A percentile compares a stretch with the other conserved stretches of the same genome.
Evolutionary conservation across 768 basidiomycete genomes (phyloP).

Genomic region (Termitomyces sp.): DNA sequence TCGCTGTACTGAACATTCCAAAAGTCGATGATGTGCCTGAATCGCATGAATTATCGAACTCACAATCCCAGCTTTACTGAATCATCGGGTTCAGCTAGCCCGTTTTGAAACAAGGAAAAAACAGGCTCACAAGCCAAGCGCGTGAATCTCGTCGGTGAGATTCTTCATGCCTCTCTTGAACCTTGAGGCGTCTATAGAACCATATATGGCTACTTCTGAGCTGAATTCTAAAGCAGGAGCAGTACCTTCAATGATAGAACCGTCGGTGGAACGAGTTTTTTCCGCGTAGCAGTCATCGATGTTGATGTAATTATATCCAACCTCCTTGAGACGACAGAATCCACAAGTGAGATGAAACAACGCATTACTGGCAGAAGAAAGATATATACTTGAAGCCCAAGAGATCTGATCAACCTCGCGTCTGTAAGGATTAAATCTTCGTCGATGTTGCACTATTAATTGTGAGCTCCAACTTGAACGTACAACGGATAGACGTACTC

Average conservation of each 20-base stretch:
- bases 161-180: conserved; percentile 56
- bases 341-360: neutral
- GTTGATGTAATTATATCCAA: conserved; percentile 57
- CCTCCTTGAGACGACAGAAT: conserved; percentile 31
- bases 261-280: conserved; percentile 43
- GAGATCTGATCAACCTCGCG: conserved; percentile 48
- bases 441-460: conserved; percentile 51
- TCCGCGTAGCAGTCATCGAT: conserved; percentile 67
- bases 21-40: neutral
- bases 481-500: conserved; percentile 31
- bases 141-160: conserved; percentile 53
- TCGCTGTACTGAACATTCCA: conserved; percentile 44
- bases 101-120: neutral
- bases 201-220: neutral
- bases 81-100: neutral
- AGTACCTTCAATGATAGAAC: conserved; percentile 52
- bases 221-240: neutral
- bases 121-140: conserved; percentile 48
- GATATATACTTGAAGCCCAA: conserved; percentile 51
- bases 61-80: conserved; percentile 40
- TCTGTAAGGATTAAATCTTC: conserved; percentile 48
- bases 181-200: conserved; percentile 37
- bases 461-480: neutral
- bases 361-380: neutral
- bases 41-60: conserved; percentile 6